Conservation (phyloP, 2,329 filamentous ascomycete species). For the Sporothrix dimorphospora region DNA sequence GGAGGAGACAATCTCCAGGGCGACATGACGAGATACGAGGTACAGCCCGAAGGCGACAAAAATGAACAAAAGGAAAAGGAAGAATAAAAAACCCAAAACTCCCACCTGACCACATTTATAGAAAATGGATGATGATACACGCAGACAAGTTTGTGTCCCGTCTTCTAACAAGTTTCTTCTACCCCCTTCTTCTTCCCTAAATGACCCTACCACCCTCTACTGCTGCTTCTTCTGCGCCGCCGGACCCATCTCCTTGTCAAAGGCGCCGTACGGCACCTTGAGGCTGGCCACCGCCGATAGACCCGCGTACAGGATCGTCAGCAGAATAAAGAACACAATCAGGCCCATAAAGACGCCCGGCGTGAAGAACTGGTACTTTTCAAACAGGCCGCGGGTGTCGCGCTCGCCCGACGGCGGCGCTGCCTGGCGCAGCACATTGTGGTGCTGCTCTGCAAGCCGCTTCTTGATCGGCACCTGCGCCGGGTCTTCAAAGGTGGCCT, state of each 20-base stretch:
- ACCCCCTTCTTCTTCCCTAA: not conserved
- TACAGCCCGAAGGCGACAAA: not conserved
- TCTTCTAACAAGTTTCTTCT: not conserved
- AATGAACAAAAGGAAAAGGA: not conserved
- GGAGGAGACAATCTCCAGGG: not conserved
- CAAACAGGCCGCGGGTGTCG: slow-evolving; percentile 67
- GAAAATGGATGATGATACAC: slow-evolving; percentile 22
- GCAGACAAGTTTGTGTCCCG: not conserved
- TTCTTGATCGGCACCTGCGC: slow-evolving; percentile 77
- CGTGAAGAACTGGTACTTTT: slow-evolving; percentile 93
- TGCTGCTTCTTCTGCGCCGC: slow-evolving; percentile 81
- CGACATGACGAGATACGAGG: not conserved
- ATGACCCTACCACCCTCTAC: slow-evolving; percentile 36
- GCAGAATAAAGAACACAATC: slow-evolving; percentile 68
- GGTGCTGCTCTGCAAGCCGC: slow-evolving; percentile 35
- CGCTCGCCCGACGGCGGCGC: slow-evolving; percentile 47
- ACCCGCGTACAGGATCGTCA: slow-evolving; percentile 78
- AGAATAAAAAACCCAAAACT: slow-evolving; percentile 16
- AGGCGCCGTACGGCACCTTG: slow-evolving; percentile 89
- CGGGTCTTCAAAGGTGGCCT: slow-evolving; percentile 64
- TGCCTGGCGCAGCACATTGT: slow-evolving; percentile 35
- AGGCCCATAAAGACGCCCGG: slow-evolving; percentile 91
- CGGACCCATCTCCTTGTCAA: slow-evolving; percentile 95
- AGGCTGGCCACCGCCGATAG: slow-evolving; percentile 76
- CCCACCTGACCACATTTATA: slow-evolving; percentile 10